Percentiles rank a stretch among this genome's conserved stretches.
These are phyloP conservation scores for Cucurbita maxima DNA, from an alignment of 306 rosid genomes.

Conservation along the genomic window DNA sequence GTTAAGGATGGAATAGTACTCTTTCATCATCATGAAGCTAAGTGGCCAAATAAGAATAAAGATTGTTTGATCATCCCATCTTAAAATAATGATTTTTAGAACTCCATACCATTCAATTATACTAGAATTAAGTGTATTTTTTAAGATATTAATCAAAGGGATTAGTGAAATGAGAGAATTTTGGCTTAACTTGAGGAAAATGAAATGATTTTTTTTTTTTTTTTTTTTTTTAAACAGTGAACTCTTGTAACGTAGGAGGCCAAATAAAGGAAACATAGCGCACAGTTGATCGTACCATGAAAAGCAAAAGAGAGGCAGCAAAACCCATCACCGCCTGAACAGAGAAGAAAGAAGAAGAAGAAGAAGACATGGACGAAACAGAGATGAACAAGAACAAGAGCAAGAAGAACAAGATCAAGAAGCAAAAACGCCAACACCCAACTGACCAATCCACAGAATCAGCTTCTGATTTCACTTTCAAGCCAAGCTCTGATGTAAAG, in stretches of 20 bases:
- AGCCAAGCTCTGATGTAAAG: constrained; percentile 69
- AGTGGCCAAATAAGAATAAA: constrained; percentile 2
- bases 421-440: constrained; percentile 83
- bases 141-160: not conserved
- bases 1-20: not conserved
- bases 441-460: constrained; percentile 55
- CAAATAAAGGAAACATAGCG: not conserved
- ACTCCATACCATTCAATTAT: not conserved
- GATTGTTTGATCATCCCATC: not conserved
- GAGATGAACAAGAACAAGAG: constrained; percentile 23
- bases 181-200: not conserved
- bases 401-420: constrained; percentile 53
- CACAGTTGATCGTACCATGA: constrained; percentile 5
- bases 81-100: not conserved
- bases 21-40: not conserved
- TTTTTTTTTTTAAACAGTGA: not conserved
- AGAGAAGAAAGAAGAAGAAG: constrained; percentile 2
- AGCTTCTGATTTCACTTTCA: constrained; percentile 79
- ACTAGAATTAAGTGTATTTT: not conserved
- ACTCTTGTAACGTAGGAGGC: not conserved
- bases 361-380: constrained; percentile 29
- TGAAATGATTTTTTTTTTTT: not conserved
- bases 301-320: constrained; percentile 11
- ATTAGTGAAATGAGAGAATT: not conserved
- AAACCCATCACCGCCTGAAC: not conserved